Base-by-base conservation (phyloP, 495 filamentous ascomycete species). In the Immersiella caudata region DNA sequence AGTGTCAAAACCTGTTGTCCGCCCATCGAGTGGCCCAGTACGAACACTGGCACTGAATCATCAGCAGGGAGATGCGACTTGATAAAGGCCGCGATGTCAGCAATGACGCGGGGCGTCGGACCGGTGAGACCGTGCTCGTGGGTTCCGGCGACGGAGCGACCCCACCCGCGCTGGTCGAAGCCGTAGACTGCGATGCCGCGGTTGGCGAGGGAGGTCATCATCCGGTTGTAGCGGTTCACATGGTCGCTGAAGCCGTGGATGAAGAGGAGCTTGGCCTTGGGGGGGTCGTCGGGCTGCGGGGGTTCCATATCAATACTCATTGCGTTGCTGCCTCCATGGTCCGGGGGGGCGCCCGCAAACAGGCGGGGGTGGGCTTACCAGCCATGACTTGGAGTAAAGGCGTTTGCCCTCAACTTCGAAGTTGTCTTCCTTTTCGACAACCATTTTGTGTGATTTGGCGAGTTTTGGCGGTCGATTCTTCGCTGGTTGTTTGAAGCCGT, bases 221-320 rank as follows among this genome's bases (percentile, higher is more conserved):
- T 83, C 62, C 78, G 79, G 71, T 86, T 81, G 77, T 94, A 93
- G 21, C 85, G 83, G 76, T 93, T 88, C 76, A 89, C 83, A 74
- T 97, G 93, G 79, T 97, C 94, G 70, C 86, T 90, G 83, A 92
- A 97, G 68, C 93, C 93, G 79, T 97, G 94, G 66, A 97, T 76
- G 74, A 94, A 88, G 66, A 93, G 83, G 21, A 95, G 69, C 27
- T 89, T 88, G 16, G 94, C 93, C 65, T 84, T 84, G 12, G 82
- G 77, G 2, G 81, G 71, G 46, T 75, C 79, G 18, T 77, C 71
- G 36, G 88, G 84, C 88, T 88, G 56, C 11, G 25, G 8, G 50
- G n/a, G n/a, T n/a, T n/a, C 35, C 55, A 36, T 57, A 62, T 16
- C 12, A 40, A 27, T 40, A 40, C 33, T 36, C 33, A 36, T 36